These are phyloP conservation scores for Monilinia laxa DNA, from an alignment of 2,329 filamentous ascomycete species.

Conservation along the genomic window DNA sequence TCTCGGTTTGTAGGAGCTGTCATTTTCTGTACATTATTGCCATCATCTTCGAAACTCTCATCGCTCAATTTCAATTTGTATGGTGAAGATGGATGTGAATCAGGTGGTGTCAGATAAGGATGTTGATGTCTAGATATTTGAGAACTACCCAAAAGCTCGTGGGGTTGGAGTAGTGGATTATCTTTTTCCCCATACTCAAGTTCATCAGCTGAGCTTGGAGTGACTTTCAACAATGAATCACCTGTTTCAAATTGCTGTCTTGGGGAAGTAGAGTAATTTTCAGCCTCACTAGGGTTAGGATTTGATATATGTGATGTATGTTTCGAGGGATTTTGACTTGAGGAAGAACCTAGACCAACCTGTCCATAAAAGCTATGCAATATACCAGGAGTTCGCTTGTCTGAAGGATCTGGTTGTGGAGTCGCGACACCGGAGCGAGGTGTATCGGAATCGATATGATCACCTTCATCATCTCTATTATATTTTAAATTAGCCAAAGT, in stretches of 20 bases:
- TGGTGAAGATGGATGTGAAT: slow-evolving; percentile 50
- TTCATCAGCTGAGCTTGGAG: slow-evolving; percentile 35
- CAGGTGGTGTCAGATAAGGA: slow-evolving; percentile 59
- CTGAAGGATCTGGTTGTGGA: slow-evolving; percentile 86
- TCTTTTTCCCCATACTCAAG: slow-evolving; percentile 31
- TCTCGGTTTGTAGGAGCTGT: slow-evolving; percentile 43
- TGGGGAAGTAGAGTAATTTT: slow-evolving; percentile 30
- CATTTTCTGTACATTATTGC: slow-evolving; percentile 41
- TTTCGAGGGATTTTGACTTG: slow-evolving; percentile 34
- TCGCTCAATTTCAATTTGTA: slow-evolving; percentile 47
- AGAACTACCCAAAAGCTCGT: slow-evolving; percentile 33
- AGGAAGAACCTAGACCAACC: slow-evolving; percentile 88
- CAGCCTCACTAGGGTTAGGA: slow-evolving; percentile 29
- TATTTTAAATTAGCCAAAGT: slow-evolving; percentile 35
- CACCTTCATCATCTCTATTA: slow-evolving; percentile 61
- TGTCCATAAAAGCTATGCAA: slow-evolving; percentile 96
- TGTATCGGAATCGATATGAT: slow-evolving; percentile 80
- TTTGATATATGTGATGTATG: slow-evolving; percentile 24
- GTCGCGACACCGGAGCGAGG: slow-evolving; percentile 90
- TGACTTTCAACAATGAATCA: slow-evolving; percentile 33
- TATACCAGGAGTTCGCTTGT: slow-evolving; percentile 94
- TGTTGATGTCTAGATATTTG: slow-evolving; percentile 37
- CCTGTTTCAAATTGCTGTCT: slow-evolving; percentile 30
- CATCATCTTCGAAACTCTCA: slow-evolving; percentile 44
- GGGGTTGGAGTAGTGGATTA: slow-evolving; percentile 29